Base-by-base conservation (phyloP, 306 rosid species). In the Inga oerstediana region DNA sequence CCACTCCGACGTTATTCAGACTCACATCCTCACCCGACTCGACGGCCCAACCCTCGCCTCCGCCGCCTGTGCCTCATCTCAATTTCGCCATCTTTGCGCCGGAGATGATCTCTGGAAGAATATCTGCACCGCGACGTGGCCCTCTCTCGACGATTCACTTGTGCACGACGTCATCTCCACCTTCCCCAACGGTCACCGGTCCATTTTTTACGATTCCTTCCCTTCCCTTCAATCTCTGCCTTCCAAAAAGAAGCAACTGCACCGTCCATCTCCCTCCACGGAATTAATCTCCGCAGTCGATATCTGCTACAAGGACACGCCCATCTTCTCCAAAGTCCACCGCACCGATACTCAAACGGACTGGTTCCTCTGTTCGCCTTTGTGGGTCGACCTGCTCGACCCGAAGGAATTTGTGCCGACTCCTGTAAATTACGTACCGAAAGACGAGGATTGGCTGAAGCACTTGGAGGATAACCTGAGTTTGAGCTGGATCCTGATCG, bases 401-500 rank as follows among this genome's bases (percentile, higher is more conserved):
- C 90, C 86, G 9, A 82, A 91, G 44, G 99, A 92, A 37, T 32
- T 85, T 7, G 77, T 91, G 3, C 92, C 88, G 0, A 90, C 91
- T 22, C 79, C 88, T 13, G 78, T 91, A 34, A 76, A 48, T 58
- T 84, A 87, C 15, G 46, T 68, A 16, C 78, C 72, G 9, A 86
- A 84, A 10, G 56, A 70, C 16, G 84, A 82, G 30, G 88, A 82
- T 41, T 86, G 86, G 83, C 17, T 92, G 54, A 83, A 74, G 30
- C 81, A 90, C 34, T 13, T 95, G 24, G 93, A 89, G 69, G 91
- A 93, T 13, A 90, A 80, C 46, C 16, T 95, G 62, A 86, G 48
- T 0, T 41, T 93, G 82, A 95, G 93, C 85, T 95, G 99, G 99
- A 85, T 95, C 16, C 19, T 93, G 0, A 86, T 95, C 76, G 93